Base-by-base conservation (phyloP, 441 rosid species). In the Corymbia citriodora region DNA sequence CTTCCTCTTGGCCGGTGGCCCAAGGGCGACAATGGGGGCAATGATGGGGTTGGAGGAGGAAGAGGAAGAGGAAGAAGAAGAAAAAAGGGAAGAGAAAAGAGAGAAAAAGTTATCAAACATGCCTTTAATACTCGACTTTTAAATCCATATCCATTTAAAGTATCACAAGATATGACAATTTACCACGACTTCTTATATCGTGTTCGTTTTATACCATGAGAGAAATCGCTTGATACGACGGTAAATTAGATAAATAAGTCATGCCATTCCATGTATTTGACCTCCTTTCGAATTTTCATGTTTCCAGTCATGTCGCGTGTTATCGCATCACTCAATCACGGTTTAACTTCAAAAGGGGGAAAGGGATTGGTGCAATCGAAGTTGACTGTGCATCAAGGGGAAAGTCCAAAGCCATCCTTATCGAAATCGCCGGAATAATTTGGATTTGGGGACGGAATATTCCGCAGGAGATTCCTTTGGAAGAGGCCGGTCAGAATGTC, bases 171-270 rank as follows among this genome's bases (percentile, higher is more conserved):
- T 36, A 74, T 1, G 9, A 74, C 3, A 7, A 21, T 9, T 74
- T 21, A 21, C 6, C 4, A 33, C 1, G 2, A 17, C 2, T 31
- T 68, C 0, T 74, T 15, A 10, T 11, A 7, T 5, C 1, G 3
- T 0, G 0, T 6, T 72, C 29, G 29, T 59, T 59, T 25, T 14
- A 61, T 2, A 27, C 31, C 15, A 11, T 8, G 68, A 3, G 12
- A 61, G 15, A 61, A 61, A 74, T 11, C 3, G 0, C 50, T 40
- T 0, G 3, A 36, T 21, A 74, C 0, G 14, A 0, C 3, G 11
- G 49, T 11, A 40, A 74, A 6, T 74, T 12, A 36, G 50, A 2
- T 40, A 21, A 25, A 74, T 15, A 74, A 74, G 83, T 23, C 10
- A 1, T 9, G 7, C 10, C 8, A 18, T 19, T 18, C 12, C 81